Percentiles rank a stretch among this genome's conserved stretches.
These are phyloP conservation scores for Raffaelea ambrosiae DNA, from an alignment of 2,329 filamentous ascomycete species.

Conservation along the genomic window DNA sequence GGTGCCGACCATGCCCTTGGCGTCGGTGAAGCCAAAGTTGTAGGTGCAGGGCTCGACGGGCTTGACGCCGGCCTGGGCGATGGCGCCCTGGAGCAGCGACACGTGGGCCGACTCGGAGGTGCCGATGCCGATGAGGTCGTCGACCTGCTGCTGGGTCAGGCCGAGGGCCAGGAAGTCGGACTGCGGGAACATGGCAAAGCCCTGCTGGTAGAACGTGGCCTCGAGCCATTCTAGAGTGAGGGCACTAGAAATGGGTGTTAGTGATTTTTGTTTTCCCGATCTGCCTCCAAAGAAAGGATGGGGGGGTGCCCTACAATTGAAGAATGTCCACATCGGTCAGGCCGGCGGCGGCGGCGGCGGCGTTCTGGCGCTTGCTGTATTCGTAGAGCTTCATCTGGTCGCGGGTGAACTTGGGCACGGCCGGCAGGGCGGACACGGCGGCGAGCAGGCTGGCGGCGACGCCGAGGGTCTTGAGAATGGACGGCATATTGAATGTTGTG, in stretches of 20 bases:
- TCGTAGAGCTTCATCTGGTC: conserved; percentile 37
- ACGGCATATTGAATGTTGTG: conserved; percentile 31
- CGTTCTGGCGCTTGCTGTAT: conserved; percentile 41
- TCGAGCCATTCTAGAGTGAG: conserved; percentile 70
- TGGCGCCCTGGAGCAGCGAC: conserved; percentile 46
- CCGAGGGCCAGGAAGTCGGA: conserved; percentile 57
- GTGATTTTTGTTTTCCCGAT: not conserved
- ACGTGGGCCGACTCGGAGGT: conserved; percentile 57
- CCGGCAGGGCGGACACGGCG: conserved; percentile 37
- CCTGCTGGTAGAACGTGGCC: conserved; percentile 62
- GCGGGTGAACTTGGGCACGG: conserved; percentile 30
- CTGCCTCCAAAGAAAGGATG: not conserved
- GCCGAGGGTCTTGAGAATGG: conserved; percentile 33
- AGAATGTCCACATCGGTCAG: conserved; percentile 47
- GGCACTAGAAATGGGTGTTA: conserved; percentile 36
- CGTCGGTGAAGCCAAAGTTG: conserved; percentile 61
- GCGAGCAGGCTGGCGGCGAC: conserved; percentile 36
- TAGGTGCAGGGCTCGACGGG: conserved; percentile 64
- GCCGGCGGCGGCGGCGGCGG: conserved; percentile 34
- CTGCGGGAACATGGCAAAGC: conserved; percentile 58
- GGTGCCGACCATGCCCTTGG: conserved; percentile 58
- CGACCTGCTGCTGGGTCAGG: conserved; percentile 43
- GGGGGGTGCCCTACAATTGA: conserved; percentile 39
- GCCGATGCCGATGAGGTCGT: conserved; percentile 54
- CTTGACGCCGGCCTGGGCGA: conserved; percentile 52